These are phyloP conservation scores for Pezicula carpinea DNA, from an alignment of 2,329 filamentous ascomycete genomes.

Conservation along the genomic window DNA sequence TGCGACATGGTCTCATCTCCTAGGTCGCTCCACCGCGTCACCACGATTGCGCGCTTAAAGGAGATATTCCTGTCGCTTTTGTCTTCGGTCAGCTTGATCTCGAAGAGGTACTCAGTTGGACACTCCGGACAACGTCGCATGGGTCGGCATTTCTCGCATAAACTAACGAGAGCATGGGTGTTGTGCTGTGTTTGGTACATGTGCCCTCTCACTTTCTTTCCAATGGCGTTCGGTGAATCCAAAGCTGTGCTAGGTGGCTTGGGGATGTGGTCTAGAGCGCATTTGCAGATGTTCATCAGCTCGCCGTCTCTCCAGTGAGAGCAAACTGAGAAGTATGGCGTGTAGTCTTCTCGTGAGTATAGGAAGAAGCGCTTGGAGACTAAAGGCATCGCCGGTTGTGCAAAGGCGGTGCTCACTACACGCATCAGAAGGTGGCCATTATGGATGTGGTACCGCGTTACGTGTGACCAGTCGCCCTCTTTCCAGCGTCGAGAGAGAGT, in stretches of 20 bases:
- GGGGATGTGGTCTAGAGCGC: slow-evolving; percentile 53
- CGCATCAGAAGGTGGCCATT: slow-evolving; percentile 52
- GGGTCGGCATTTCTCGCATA: slow-evolving; percentile 51
- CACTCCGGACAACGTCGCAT: slow-evolving; percentile 58
- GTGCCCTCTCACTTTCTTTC: slow-evolving; percentile 24
- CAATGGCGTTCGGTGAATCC: slow-evolving; percentile 29
- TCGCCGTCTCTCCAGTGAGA: slow-evolving; percentile 59
- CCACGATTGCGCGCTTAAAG: slow-evolving; percentile 56
- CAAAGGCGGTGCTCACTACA: slow-evolving; percentile 49
- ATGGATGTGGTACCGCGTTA: slow-evolving; percentile 48
- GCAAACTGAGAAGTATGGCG: slow-evolving; percentile 57
- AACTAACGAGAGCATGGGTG: slow-evolving; percentile 40
- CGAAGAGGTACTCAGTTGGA: slow-evolving; percentile 57
- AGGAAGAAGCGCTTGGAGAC: slow-evolving; percentile 50
- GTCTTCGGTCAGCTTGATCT: slow-evolving; percentile 55
- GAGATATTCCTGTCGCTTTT: slow-evolving; percentile 35
- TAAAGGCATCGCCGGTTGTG: slow-evolving; percentile 44
- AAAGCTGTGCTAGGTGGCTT: slow-evolving; percentile 23
- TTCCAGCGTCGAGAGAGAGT: slow-evolving; percentile 47
- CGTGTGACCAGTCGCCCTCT: slow-evolving; percentile 46
- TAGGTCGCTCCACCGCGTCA: slow-evolving; percentile 58
- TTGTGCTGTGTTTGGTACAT: slow-evolving; percentile 14
- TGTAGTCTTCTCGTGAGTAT: slow-evolving; percentile 55
- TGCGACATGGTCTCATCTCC: slow-evolving; percentile 46
- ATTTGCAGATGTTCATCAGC: slow-evolving; percentile 56